Evolutionary conservation across 495 filamentous ascomycete species (phyloP).

Genomic region (Annulohypoxylon stygium): DNA sequence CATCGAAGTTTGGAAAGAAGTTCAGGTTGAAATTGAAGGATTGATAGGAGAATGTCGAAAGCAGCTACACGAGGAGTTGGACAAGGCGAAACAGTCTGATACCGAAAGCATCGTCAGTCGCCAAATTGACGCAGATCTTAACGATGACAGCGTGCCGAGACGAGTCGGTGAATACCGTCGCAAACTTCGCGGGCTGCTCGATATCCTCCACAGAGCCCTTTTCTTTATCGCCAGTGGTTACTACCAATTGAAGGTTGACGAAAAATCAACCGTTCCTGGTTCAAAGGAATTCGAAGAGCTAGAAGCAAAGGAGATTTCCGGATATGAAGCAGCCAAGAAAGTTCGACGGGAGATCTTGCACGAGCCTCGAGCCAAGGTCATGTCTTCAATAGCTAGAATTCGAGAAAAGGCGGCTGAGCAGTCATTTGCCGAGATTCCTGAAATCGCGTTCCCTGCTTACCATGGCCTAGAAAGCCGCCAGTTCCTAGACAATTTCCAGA

Average conservation of each 20-base stretch:
- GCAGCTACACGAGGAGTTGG: constrained; percentile 68
- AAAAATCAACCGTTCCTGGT: constrained; percentile 69
- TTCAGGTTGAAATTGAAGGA: constrained; percentile 64
- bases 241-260: constrained; percentile 82
- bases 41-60: constrained; percentile 75
- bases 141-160: constrained; percentile 38
- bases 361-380: constrained; percentile 49
- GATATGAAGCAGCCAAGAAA: constrained; percentile 80
- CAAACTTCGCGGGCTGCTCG: constrained; percentile 76
- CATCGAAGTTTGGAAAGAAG: constrained; percentile 73
- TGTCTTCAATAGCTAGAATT: constrained; percentile 62
- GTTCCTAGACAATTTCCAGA: constrained; percentile 49
- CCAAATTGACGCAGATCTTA: constrained; percentile 52
- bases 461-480: constrained; percentile 55
- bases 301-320: constrained; percentile 75
- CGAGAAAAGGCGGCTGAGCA: constrained; percentile 60
- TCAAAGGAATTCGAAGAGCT: constrained; percentile 74
- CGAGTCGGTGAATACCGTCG: constrained; percentile 68
- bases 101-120: constrained; percentile 54
- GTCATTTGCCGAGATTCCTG: constrained; percentile 73
- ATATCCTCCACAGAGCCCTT: constrained; percentile 82
- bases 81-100: constrained; percentile 53
- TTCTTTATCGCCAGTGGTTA: constrained; percentile 89
- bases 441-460: constrained; percentile 50
- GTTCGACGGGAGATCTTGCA: constrained; percentile 81